These are phyloP conservation scores for Lophiostoma macrostomum DNA, from an alignment of 495 filamentous ascomycete genomes.

Conservation along the genomic window DNA sequence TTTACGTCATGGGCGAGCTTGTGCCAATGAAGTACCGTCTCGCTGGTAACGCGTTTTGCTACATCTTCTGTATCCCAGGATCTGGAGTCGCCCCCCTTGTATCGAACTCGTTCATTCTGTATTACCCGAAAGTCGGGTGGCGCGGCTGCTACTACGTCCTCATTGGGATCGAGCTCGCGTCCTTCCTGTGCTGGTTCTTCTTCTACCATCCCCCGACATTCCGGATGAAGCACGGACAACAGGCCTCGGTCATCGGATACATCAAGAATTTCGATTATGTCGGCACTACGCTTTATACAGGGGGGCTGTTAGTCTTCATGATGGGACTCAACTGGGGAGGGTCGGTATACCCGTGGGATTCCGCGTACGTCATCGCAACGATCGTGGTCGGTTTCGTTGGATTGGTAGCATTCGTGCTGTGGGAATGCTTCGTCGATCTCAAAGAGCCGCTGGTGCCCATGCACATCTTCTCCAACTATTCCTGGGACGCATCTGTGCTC, in stretches of 20 bases:
- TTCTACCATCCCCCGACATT: constrained; percentile 40
- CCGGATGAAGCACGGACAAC: constrained; percentile 32
- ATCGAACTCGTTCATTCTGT: constrained; percentile 19
- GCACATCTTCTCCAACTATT: constrained; percentile 23
- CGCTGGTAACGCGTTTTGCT: constrained; percentile 12
- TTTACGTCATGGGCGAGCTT: constrained; percentile 30
- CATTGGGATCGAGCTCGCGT: constrained; percentile 30
- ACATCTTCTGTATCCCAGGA: constrained; percentile 13
- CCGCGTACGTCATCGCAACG: constrained; percentile 41
- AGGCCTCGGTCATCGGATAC: constrained; percentile 18
- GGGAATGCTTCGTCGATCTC: constrained; percentile 32
- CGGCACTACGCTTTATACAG: constrained; percentile 32
- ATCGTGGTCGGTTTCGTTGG: constrained; percentile 40
- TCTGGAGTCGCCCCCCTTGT: constrained; percentile 26
- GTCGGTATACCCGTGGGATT: constrained; percentile 42
- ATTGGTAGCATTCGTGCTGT: constrained; percentile 41
- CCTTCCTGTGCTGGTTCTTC: constrained; percentile 25
- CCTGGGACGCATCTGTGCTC: constrained; percentile 11
- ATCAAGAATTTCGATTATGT: constrained; percentile 37
- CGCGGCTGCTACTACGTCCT: constrained; percentile 31
- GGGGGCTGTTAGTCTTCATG: constrained; percentile 35
- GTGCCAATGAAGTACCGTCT: constrained; percentile 27
- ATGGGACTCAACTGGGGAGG: constrained; percentile 45
- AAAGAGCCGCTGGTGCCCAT: constrained; percentile 29
- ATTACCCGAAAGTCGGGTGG: constrained; percentile 21